Percentiles rank a stretch among this genome's conserved stretches.
Evolutionary conservation across 192 early-diverging fungal genomes (phyloP).

Genomic region (Spizellomyces punctatus): DNA sequence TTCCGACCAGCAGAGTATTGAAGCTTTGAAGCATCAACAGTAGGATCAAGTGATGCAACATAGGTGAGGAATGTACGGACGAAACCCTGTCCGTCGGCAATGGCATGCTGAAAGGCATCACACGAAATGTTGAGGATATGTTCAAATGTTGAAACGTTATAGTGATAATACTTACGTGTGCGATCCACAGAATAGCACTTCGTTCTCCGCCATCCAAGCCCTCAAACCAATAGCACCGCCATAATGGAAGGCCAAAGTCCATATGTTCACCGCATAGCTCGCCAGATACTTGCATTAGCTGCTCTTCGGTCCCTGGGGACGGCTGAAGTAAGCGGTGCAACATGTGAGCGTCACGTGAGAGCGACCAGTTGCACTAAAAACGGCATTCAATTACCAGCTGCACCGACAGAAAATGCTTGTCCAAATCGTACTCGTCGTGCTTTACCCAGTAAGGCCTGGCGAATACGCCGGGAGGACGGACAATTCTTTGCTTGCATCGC

Average conservation of each 20-base stretch:
- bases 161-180: constrained; percentile 8
- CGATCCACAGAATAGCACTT: constrained; percentile 9
- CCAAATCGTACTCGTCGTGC: constrained; percentile 16
- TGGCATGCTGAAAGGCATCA: constrained; percentile 29
- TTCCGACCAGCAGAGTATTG: constrained; percentile 31
- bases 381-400: too few relatives aligned
- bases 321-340: too few relatives aligned
- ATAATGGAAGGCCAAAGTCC: constrained; percentile 22
- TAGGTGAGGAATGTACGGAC: constrained; percentile 31
- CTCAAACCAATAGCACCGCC: constrained; percentile 29
- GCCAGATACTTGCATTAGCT: too few relatives aligned
- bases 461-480: constrained; percentile 19
- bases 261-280: neutral
- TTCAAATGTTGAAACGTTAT: neutral
- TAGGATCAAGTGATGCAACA: constrained; percentile 25
- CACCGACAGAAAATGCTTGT: constrained; percentile 29
- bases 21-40: neutral
- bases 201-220: constrained; percentile 13
- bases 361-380: too few relatives aligned
- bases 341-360: too few relatives aligned
- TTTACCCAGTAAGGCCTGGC: constrained; percentile 28
- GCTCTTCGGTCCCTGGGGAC: too few relatives aligned
- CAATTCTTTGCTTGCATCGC: constrained; percentile 12
- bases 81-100: constrained; percentile 46
- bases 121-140: neutral